Evolutionary conservation across 1,139 yeast genomes (phyloP), one percentile per base, ranked within the genome.

Genomic region (Hansenula sp.): DNA sequence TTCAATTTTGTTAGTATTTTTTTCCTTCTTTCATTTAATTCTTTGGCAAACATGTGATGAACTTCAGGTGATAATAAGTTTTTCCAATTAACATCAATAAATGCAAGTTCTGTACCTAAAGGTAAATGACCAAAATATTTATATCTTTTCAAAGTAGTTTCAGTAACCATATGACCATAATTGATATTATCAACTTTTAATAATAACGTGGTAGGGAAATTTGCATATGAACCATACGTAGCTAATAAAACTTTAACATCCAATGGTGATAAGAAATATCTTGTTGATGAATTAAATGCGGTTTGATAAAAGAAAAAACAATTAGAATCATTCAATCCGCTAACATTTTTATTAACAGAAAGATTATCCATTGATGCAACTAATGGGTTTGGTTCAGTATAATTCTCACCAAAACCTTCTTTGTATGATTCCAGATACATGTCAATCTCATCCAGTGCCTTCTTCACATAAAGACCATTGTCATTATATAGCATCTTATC

Each of bases 71-170:
- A 66, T 1, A 82, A 62, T 26, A 71, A 47, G 14, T 61, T 53
- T 32, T 57, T 47, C 97, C 98, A 92, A 55, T 87, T 81, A 44
- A 96, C 76, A 54, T 92, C 97, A 43, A 94, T 56, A 48, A 88
- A 82, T 13, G 92, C 95, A 35, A 92, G 63, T 34, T 85, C 84
- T 0, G 96, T 81, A 1, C 97, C 97, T 26, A 77, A 59, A 0
- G 99, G 97, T 29, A 89, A 62, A 61, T 90, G 95, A 1, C 85
- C 73, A 43, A 92, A 64, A 57, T 85, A 89, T 57, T 88, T 90
- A 59, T 75, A 75, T 50, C 79, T 77, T 42, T 77, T 75, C 13
- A 85, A 59, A 3, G 46, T 67, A 44, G 63, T 79, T 64, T 53
- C 76, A 41, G 66, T 79, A 40, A 78, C 71, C 21, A 71, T 67